These are phyloP conservation scores for Pyronema omphalodes DNA, from an alignment of 495 filamentous ascomycete species.

Conservation along the genomic window DNA sequence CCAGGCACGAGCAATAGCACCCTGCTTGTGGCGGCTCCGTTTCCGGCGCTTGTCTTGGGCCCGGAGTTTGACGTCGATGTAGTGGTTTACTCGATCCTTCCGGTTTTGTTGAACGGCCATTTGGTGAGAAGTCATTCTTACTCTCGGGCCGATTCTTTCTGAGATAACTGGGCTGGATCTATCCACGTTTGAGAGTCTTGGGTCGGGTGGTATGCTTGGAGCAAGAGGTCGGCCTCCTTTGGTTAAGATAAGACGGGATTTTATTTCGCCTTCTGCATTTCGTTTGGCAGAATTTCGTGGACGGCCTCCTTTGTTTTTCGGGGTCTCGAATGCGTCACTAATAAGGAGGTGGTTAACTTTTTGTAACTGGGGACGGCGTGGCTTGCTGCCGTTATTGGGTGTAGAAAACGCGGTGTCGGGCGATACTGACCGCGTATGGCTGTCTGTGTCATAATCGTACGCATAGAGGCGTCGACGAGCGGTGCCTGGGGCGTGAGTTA, in stretches of 20 bases:
- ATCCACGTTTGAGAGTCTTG: not conserved
- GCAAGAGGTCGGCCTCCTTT: slow-evolving; percentile 17
- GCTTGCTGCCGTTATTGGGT: slow-evolving; percentile 13
- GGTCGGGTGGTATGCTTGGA: slow-evolving; percentile 6
- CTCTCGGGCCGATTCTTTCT: not conserved
- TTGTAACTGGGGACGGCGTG: slow-evolving; percentile 11
- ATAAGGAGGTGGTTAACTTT: slow-evolving; percentile 17
- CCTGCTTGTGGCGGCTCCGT: slow-evolving; percentile 39
- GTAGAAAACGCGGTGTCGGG: slow-evolving; percentile 17
- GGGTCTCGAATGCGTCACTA: slow-evolving; percentile 2
- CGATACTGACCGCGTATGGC: slow-evolving; percentile 20
- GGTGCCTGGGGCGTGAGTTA: not conserved
- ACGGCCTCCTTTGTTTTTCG: slow-evolving; percentile 21
- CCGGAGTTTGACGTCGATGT: slow-evolving; percentile 57
- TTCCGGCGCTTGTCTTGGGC: slow-evolving; percentile 43
- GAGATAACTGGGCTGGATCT: not conserved
- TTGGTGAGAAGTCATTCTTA: slow-evolving; percentile 59
- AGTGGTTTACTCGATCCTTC: slow-evolving; percentile 69
- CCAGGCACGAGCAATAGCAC: slow-evolving; percentile 47
- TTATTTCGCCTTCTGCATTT: slow-evolving; percentile 21
- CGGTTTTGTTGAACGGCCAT: slow-evolving; percentile 80
- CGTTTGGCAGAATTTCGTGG: slow-evolving; percentile 22
- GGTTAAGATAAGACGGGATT: slow-evolving; percentile 19
- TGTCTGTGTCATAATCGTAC: slow-evolving; percentile 21
- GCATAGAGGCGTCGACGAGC: not conserved